A percentile compares a stretch with the other conserved stretches of the same genome.
phyloP scores from a whole-genome alignment of 2,329 filamentous ascomycete genomes.

The Epichloe scottii region DNA sequence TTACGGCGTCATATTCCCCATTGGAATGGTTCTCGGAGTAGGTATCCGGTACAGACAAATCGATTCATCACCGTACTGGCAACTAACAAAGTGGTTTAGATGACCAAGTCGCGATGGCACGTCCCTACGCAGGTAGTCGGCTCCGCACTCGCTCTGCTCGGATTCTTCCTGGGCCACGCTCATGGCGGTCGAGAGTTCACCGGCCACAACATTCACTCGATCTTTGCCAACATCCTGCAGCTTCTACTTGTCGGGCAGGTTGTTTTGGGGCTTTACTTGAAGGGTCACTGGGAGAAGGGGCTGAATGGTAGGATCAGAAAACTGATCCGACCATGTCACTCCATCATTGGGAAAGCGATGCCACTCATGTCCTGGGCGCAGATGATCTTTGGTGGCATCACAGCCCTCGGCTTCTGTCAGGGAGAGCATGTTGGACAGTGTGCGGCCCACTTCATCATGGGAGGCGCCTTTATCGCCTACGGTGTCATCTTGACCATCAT shows the following conservation, averaged over 20 bases:
- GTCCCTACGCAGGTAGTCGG: conserved; percentile 74
- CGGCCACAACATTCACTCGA: conserved; percentile 60
- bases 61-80: neutral
- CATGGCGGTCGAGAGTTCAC: conserved; percentile 84
- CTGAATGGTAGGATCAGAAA: conserved; percentile 67
- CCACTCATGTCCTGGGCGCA: conserved; percentile 82
- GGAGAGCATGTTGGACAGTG: conserved; percentile 88
- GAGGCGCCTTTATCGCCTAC: conserved; percentile 88
- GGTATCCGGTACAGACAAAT: conserved; percentile 19
- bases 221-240: conserved; percentile 72
- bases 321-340: conserved; percentile 60
- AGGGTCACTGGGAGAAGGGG: conserved; percentile 75
- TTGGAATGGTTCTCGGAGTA: conserved; percentile 92
- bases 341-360: conserved; percentile 74
- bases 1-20: conserved; percentile 85
- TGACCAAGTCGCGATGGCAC: conserved; percentile 85
- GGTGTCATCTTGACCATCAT: conserved; percentile 78
- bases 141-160: conserved; percentile 62
- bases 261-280: conserved; percentile 72
- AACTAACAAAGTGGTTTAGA: conserved; percentile 33
- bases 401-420: conserved; percentile 81
- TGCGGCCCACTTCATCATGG: conserved; percentile 97
- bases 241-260: conserved; percentile 67
- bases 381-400: conserved; percentile 93
- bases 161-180: conserved; percentile 82